Evolutionary conservation across 2,329 filamentous ascomycete genomes (phyloP), one percentile per base, ranked within the genome.

Genomic region (Sclerotinia glacialis): DNA sequence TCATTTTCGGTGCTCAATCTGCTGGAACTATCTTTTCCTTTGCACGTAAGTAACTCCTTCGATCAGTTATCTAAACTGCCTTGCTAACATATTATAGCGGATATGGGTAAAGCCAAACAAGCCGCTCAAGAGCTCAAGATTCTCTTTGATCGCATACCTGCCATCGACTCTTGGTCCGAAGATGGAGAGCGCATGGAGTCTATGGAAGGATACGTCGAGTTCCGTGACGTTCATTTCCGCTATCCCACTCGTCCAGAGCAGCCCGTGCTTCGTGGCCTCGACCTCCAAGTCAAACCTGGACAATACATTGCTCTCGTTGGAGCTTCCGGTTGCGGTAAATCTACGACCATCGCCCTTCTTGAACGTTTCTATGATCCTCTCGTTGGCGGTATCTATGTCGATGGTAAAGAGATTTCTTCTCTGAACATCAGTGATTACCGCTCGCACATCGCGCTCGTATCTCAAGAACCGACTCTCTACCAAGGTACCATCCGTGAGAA

Each of bases 321-420:
- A n/a, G 90, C 94, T 0, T 95, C 90, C 55, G 94, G 95, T 3
- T 97, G 93, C 75, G 95, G 95, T 67, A 98, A 99, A 81, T 92
- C 88, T 60, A 98, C 95, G 0, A 96, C 93, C 0, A 96, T 98
- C 76, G 90, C 92, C 4, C 83, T 98, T 5, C 82, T 98, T 42
- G 94, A 98, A 77, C 90, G 95, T 44, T 98, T 98, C 80, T 98
- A 98, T 76, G 93, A 98, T 73, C 91, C 93, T 0, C 83, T 95
- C 0, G 83, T 86, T 0, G 95, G 95, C 16, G 88, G 88, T 18
- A 83, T 99, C 44, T 91, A 87, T 67, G 83, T 98, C 23, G 94
- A 98, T 74, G 92, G 88, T 66, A 86, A 88, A 70, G 91, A 97
- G 69, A 92, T 98, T 73, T 89, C 87, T 68, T 83, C 83, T 14